These are phyloP conservation scores for Botryobasidium botryosum DNA, from an alignment of 768 basidiomycete genomes.

Conservation along the genomic window DNA sequence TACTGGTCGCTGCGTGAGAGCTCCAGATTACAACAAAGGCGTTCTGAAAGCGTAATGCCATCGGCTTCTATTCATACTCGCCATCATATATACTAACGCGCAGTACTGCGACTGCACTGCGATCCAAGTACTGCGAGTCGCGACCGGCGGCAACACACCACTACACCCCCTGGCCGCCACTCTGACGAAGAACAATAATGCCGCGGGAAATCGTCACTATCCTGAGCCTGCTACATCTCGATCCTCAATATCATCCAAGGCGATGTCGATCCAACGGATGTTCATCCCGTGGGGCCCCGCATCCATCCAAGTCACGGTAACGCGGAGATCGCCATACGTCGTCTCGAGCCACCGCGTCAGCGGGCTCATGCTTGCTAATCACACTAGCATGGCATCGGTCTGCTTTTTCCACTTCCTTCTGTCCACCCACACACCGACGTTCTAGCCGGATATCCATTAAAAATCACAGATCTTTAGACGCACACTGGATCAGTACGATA, in stretches of 20 bases:
- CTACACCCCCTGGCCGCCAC: too few species aligned
- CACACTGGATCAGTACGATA: constrained; percentile 90
- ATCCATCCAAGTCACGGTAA: constrained; percentile 92
- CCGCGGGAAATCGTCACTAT: too few species aligned
- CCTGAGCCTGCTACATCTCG: constrained; percentile 95
- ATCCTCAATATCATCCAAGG: constrained; percentile 98
- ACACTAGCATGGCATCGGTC: constrained; percentile 93
- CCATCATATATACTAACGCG: too few species aligned
- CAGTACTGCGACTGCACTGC: too few species aligned
- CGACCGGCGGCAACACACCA: too few species aligned
- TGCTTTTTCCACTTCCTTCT: background rate
- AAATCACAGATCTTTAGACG: constrained; percentile 81
- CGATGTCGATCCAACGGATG: constrained; percentile 95
- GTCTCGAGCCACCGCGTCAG: constrained; percentile 85
- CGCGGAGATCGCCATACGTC: constrained; percentile 78
- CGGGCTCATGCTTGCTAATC: constrained; percentile 96
- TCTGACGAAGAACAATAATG: too few species aligned
- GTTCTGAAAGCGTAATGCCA: too few species aligned
- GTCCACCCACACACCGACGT: background rate
- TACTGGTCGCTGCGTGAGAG: too few species aligned
- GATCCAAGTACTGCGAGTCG: too few species aligned
- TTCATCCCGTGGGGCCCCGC: constrained; percentile 99
- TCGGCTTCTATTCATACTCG: too few species aligned
- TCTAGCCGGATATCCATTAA: too few species aligned
- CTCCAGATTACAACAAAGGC: too few species aligned